These are phyloP conservation scores for Ailanthus altissimus DNA, from an alignment of 345 rosid species.

Conservation along the genomic window DNA sequence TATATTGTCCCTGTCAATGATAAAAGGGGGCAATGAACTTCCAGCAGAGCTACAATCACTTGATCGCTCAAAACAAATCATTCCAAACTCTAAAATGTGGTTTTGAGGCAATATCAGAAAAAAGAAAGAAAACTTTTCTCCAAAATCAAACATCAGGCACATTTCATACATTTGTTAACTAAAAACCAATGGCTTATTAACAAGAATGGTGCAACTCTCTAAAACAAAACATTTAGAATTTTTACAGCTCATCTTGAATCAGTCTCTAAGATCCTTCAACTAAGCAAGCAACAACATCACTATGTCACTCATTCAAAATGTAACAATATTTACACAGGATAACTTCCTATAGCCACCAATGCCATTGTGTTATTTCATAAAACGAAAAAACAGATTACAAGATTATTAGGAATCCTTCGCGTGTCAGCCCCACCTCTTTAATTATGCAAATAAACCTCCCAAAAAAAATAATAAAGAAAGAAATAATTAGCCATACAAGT, in stretches of 20 bases:
- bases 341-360: background rate
- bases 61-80: background rate
- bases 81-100: background rate
- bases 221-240: background rate
- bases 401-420: background rate
- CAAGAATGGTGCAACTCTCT: background rate
- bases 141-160: background rate
- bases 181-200: background rate
- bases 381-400: background rate
- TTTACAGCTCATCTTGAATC: background rate
- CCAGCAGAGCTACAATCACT: background rate
- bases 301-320: background rate
- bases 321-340: background rate
- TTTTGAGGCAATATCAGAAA: background rate
- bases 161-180: background rate
- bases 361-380: background rate
- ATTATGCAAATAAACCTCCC: background rate
- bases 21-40: background rate
- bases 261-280: background rate
- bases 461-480: background rate
- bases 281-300: background rate
- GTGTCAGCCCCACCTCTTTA: background rate
- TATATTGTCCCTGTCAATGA: conserved; percentile 9
- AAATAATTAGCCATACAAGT: background rate
- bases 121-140: background rate